Conservation (phyloP, 768 basidiomycete genomes). For the Phanerochaete sordida region DNA sequence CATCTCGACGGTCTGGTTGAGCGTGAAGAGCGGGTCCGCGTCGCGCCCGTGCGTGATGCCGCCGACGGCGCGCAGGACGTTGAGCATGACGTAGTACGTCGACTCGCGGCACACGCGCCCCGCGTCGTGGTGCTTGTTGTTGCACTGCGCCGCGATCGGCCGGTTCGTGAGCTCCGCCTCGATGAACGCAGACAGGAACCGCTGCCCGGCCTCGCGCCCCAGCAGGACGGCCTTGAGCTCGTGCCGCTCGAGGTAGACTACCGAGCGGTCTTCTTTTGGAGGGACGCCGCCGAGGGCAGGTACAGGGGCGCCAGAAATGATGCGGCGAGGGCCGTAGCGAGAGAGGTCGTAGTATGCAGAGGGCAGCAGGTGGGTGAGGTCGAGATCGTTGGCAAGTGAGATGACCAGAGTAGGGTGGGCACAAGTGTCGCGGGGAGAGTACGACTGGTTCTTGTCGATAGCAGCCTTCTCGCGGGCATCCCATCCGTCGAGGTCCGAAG, state of each 20-base stretch:
- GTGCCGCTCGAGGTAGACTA: conserved; percentile 31
- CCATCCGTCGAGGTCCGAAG: conserved; percentile 63
- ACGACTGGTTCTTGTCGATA: conserved; percentile 47
- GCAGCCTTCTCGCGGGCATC: conserved; percentile 59
- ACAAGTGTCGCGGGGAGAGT: conserved; percentile 54
- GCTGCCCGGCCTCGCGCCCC: conserved; percentile 65
- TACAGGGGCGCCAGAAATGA: conserved; percentile 46
- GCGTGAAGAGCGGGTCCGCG: conserved; percentile 69
- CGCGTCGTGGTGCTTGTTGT: conserved; percentile 34
- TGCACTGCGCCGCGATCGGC: conserved; percentile 45
- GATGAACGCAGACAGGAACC: conserved; percentile 60
- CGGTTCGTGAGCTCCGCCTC: conserved; percentile 49
- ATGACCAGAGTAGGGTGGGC: conserved; percentile 71
- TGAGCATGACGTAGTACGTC: conserved; percentile 74
- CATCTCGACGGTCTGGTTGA: conserved; percentile 70
- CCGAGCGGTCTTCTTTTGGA: conserved; percentile 21
- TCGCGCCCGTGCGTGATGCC: conserved; percentile 72
- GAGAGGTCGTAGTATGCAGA: conserved; percentile 74
- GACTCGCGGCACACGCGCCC: conserved; percentile 56
- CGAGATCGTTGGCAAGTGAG: conserved; percentile 64
- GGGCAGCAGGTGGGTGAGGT: conserved; percentile 54
- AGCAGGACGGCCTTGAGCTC: conserved; percentile 43
- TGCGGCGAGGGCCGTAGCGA: conserved; percentile 69
- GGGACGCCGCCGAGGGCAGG: not conserved
- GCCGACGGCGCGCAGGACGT: conserved; percentile 64